These are phyloP conservation scores for Dactylis glomerata DNA, from an alignment of 176 grass and related monocot genomes.

Conservation along the genomic window DNA sequence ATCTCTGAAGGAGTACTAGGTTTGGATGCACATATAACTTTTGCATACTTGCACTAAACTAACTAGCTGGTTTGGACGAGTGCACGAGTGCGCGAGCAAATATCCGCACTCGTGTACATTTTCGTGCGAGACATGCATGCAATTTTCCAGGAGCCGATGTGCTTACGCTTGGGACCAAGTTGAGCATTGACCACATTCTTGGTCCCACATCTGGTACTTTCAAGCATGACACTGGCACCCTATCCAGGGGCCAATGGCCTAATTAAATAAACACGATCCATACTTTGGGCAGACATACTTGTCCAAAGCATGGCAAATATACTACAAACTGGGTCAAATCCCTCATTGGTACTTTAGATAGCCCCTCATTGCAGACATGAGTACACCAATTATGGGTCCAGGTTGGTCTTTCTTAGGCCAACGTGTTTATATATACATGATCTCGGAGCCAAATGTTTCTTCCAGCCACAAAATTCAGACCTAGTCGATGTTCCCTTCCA, in stretches of 20 bases:
- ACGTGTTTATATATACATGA: conserved; percentile 27
- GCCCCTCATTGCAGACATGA: conserved; percentile 39
- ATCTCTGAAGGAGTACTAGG: too few relatives aligned
- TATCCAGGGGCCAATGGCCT: conserved; percentile 40
- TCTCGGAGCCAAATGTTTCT: conserved; percentile 28
- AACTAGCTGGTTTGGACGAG: conserved; percentile 16
- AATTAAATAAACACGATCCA: conserved; percentile 30
- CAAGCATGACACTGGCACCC: conserved; percentile 32
- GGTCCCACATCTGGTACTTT: conserved; percentile 29
- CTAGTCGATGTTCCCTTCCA: conserved; percentile 26
- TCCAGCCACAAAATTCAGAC: conserved; percentile 12
- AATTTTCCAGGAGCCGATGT: conserved; percentile 38
- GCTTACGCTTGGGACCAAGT: conserved; percentile 25
- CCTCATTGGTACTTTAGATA: conserved; percentile 34
- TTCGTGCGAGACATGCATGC: conserved; percentile 28
- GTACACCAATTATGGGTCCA: conserved; percentile 35
- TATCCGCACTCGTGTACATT: conserved; percentile 39
- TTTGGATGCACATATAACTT: neutral
- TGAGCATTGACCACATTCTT: conserved; percentile 25
- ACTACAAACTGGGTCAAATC: conserved; percentile 23
- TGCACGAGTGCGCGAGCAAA: conserved; percentile 28
- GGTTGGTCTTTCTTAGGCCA: neutral
- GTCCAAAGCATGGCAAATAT: conserved; percentile 26
- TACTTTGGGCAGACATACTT: conserved; percentile 39
- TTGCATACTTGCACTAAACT: conserved; percentile 1